These are phyloP conservation scores for Vaccinium darrowii DNA, from an alignment of 148 eudicot genomes.

Conservation along the genomic window DNA sequence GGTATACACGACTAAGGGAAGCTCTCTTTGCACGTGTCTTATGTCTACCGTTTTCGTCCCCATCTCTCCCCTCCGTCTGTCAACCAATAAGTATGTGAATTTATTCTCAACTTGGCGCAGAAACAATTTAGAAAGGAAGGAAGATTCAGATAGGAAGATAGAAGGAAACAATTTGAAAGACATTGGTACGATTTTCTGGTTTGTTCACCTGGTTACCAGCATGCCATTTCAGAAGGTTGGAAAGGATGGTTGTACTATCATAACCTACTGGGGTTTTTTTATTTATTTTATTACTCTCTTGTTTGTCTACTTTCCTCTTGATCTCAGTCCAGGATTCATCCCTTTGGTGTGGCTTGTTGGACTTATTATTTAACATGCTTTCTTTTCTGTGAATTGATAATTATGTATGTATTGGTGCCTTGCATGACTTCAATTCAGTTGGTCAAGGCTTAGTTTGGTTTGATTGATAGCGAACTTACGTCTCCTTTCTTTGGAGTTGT, in stretches of 20 bases:
- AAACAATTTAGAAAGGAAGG: too few relatives aligned
- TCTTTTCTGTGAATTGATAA: background rate
- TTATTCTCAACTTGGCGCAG: too few relatives aligned
- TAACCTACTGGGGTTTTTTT: background rate
- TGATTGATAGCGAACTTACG: background rate
- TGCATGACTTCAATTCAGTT: background rate
- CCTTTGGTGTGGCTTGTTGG: slow-evolving; percentile 2
- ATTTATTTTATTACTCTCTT: background rate
- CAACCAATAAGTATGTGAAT: too few relatives aligned
- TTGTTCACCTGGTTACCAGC: background rate
- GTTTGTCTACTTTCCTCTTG: background rate
- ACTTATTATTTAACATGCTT: background rate
- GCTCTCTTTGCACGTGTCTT: background rate
- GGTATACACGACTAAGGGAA: background rate
- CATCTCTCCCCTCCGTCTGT: too few relatives aligned
- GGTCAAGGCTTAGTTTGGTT: background rate
- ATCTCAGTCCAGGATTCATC: background rate
- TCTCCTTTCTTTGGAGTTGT: background rate
- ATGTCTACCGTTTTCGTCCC: too few relatives aligned
- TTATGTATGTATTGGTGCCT: background rate
- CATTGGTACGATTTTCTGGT: background rate
- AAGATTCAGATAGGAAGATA: too few relatives aligned
- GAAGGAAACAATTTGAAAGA: background rate
- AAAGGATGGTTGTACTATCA: background rate
- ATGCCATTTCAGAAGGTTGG: background rate